Evolutionary conservation across 2,329 filamentous ascomycete species (phyloP).

Genomic region (Sphaerulina populicola): DNA sequence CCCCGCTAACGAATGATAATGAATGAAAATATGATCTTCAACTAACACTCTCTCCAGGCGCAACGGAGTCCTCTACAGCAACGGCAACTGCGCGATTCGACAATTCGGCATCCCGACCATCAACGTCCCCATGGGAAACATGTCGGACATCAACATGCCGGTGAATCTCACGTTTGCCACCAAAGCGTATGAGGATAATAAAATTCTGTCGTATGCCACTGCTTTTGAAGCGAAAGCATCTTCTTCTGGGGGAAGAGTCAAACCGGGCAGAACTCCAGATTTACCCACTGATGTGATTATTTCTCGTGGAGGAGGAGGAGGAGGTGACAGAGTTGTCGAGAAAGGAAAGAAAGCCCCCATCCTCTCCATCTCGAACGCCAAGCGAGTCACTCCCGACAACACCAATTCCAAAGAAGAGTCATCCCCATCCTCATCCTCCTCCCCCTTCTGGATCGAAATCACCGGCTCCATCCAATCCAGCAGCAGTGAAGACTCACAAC

Average conservation of each 20-base stretch:
- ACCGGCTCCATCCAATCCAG: background rate
- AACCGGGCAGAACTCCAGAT: background rate
- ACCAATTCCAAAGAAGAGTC: background rate
- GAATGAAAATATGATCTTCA: too few relatives aligned
- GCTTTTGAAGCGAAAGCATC: conserved; percentile 22
- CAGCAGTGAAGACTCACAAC: background rate
- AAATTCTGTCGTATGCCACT: conserved; percentile 27
- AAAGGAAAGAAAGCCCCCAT: background rate
- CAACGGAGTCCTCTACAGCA: conserved; percentile 48
- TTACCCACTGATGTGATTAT: background rate
- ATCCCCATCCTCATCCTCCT: background rate
- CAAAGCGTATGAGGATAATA: conserved; percentile 41
- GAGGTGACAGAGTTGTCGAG: too few relatives aligned
- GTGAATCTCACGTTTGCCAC: conserved; percentile 48
- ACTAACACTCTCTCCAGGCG: conserved; percentile 12
- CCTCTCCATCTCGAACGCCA: background rate
- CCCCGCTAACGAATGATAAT: background rate
- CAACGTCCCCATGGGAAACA: conserved; percentile 47
- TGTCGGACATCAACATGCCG: conserved; percentile 42
- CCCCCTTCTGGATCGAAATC: background rate
- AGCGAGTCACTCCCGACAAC: background rate
- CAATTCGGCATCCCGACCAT: conserved; percentile 50
- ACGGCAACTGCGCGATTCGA: conserved; percentile 47
- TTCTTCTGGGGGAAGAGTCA: background rate
- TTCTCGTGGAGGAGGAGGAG: too few relatives aligned